Conservation (phyloP, 371 early-diverging fungal species). For the Mortierella sp. region DNA sequence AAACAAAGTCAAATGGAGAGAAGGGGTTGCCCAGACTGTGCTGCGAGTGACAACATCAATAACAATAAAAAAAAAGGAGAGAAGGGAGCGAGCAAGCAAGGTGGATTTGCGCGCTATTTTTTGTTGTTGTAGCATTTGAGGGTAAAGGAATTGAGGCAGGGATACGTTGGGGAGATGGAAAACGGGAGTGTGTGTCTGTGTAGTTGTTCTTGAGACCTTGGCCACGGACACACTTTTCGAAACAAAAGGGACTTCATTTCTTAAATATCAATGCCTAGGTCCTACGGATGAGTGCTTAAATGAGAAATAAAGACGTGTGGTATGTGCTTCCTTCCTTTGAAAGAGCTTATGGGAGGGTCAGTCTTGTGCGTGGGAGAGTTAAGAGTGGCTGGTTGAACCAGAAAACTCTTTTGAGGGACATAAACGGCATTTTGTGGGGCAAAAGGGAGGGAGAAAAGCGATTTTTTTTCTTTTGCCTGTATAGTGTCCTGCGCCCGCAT, state of each 20-base stretch:
- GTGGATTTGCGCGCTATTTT: not conserved
- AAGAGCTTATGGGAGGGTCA: not conserved
- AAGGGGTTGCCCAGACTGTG: too few species aligned
- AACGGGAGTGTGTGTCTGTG: not conserved
- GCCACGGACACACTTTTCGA: constrained; percentile 11
- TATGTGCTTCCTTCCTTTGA: not conserved
- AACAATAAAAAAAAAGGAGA: not conserved
- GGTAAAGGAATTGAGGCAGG: not conserved
- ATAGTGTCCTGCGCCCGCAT: not conserved
- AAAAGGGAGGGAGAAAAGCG: not conserved
- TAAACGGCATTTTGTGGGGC: not conserved
- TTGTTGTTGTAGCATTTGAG: not conserved
- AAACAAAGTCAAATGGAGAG: not conserved
- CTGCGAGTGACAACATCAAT: not conserved
- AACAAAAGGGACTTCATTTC: not conserved
- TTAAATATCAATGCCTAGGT: not conserved
- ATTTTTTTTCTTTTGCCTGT: not conserved
- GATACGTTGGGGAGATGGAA: not conserved
- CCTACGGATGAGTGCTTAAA: not conserved
- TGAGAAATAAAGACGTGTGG: not conserved
- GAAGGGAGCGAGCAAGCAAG: not conserved
- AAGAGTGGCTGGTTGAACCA: not conserved
- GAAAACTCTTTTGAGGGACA: not conserved
- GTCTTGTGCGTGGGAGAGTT: not conserved
- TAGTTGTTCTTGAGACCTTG: not conserved